These are phyloP conservation scores for Russula abietina DNA, from an alignment of 768 basidiomycete species.

Conservation along the genomic window DNA sequence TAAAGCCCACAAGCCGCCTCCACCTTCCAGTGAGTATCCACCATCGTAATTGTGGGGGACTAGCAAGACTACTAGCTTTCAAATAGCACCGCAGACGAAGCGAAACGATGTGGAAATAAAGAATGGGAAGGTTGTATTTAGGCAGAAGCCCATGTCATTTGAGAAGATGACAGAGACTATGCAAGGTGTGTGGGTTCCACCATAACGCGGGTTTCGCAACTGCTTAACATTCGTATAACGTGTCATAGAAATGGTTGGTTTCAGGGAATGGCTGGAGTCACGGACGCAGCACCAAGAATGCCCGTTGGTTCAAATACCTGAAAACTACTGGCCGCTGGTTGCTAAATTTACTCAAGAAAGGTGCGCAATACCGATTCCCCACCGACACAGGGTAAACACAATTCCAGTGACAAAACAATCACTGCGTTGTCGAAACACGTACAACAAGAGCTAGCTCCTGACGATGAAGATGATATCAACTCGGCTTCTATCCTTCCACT, in stretches of 20 bases:
- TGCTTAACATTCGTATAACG: background rate
- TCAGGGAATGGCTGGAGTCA: constrained; percentile 64
- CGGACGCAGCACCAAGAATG: constrained; percentile 42
- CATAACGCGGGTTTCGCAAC: background rate
- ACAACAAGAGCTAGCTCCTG: constrained; percentile 60
- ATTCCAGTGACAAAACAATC: constrained; percentile 64
- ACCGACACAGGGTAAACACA: constrained; percentile 1
- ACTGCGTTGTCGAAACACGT: constrained; percentile 60
- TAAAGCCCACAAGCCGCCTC: background rate
- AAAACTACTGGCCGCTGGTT: constrained; percentile 65
- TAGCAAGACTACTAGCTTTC: constrained; percentile 26
- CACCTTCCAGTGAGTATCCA: constrained; percentile 8
- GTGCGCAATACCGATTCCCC: constrained; percentile 35
- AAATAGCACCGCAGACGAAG: constrained; percentile 38
- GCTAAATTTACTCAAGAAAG: constrained; percentile 85
- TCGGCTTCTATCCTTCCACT: constrained; percentile 38
- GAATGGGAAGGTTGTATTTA: constrained; percentile 71
- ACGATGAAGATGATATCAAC: constrained; percentile 50
- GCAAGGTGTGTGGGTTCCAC: constrained; percentile 48
- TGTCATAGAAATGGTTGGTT: constrained; percentile 62
- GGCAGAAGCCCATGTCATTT: constrained; percentile 66
- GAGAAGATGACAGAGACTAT: constrained; percentile 79
- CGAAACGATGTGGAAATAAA: constrained; percentile 53
- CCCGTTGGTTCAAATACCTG: constrained; percentile 55
- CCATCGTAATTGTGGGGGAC: background rate